Percentiles rank a stretch among this genome's conserved stretches.
Conservation (phyloP, 2,329 filamentous ascomycete species). For the Talaromyces albobiverticillius region DNA sequence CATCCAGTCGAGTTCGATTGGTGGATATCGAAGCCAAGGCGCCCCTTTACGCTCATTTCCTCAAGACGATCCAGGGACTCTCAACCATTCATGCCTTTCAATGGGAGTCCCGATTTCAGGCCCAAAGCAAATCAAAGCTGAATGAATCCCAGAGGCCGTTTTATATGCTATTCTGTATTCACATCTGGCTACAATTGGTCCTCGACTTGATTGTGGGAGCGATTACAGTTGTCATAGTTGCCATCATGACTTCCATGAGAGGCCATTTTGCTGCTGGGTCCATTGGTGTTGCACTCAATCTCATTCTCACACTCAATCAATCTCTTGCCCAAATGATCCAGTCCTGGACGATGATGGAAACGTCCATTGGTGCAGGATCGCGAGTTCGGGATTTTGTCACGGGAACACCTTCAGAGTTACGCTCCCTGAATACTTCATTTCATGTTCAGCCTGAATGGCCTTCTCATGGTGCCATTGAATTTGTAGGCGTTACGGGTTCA, state of each 20-base stretch:
- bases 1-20: constrained; percentile 58
- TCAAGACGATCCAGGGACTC: constrained; percentile 55
- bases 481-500: constrained; percentile 41
- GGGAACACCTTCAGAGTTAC: constrained; percentile 44
- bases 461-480: constrained; percentile 39
- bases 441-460: constrained; percentile 41
- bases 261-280: constrained; percentile 46
- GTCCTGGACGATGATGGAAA: constrained; percentile 58
- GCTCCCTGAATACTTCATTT: constrained; percentile 34
- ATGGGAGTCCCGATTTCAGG: constrained; percentile 45
- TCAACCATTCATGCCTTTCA: constrained; percentile 55
- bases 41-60: constrained; percentile 57
- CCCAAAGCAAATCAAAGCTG: constrained; percentile 48
- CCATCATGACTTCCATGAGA: constrained; percentile 45
- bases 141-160: constrained; percentile 56
- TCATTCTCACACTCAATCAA: constrained; percentile 54
- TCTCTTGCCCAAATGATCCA: constrained; percentile 49
- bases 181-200: constrained; percentile 55
- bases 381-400: constrained; percentile 54
- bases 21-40: constrained; percentile 62
- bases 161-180: constrained; percentile 57
- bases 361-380: constrained; percentile 55
- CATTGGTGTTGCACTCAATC: constrained; percentile 53
- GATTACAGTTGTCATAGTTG: constrained; percentile 48
- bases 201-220: constrained; percentile 50